Evolutionary conservation across 768 basidiomycete species (phyloP).

Genomic region (Sarcodon aspratus): DNA sequence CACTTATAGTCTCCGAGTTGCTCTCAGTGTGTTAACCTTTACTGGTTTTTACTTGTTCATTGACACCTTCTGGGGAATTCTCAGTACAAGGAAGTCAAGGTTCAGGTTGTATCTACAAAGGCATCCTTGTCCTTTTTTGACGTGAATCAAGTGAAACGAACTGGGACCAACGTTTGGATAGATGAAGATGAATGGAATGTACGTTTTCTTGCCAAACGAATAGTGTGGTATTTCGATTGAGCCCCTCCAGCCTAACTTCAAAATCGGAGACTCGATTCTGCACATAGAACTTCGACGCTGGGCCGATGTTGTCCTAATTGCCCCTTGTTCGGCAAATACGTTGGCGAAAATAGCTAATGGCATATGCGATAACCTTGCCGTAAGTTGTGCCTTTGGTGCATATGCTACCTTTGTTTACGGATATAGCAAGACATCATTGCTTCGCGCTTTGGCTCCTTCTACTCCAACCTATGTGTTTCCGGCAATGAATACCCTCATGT

Average conservation of each 20-base stretch:
- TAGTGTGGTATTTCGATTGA: not conserved
- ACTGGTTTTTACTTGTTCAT: not conserved
- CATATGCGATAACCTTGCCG: constrained; percentile 83
- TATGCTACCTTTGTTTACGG: not conserved
- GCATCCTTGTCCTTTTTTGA: constrained; percentile 71
- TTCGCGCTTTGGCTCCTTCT: constrained; percentile 72
- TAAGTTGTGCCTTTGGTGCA: constrained; percentile 19
- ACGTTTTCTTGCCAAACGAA: constrained; percentile 16
- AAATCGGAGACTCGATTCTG: constrained; percentile 83
- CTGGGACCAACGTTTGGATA: constrained; percentile 66
- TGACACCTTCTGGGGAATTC: not conserved
- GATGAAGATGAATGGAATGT: constrained; percentile 94
- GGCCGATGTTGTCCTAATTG: constrained; percentile 93
- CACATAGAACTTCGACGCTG: constrained; percentile 92
- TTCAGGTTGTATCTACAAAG: constrained; percentile 80
- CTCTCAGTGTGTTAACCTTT: constrained; percentile 36
- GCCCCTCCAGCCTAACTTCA: constrained; percentile 45
- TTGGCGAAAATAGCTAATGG: constrained; percentile 88
- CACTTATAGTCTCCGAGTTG: constrained; percentile 76
- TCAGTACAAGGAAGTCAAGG: constrained; percentile 63
- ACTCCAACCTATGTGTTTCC: constrained; percentile 90
- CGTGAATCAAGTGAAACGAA: constrained; percentile 32
- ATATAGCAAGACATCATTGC: constrained; percentile 52
- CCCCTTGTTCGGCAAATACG: constrained; percentile 96
- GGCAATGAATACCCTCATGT: constrained; percentile 99